These are phyloP conservation scores for Croton laevigatus DNA, from an alignment of 441 rosid species.

Conservation along the genomic window DNA sequence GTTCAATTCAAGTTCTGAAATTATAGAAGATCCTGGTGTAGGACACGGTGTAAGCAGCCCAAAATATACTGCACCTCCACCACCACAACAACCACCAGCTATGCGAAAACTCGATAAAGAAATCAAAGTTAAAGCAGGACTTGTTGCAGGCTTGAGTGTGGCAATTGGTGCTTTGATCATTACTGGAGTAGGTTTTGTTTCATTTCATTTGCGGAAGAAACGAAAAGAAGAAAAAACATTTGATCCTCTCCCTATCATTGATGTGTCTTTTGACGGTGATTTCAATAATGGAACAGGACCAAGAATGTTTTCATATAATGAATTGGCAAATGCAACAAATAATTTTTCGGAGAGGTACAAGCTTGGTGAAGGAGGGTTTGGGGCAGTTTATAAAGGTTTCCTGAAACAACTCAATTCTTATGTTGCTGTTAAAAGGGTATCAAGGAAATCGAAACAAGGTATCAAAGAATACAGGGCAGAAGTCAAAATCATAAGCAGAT, in stretches of 20 bases:
- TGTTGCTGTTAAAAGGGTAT: slow-evolving; percentile 35
- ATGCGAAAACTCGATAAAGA: not conserved
- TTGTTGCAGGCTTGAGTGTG: not conserved
- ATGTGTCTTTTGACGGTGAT: slow-evolving; percentile 10
- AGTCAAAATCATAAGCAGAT: slow-evolving; percentile 37
- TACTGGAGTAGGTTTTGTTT: not conserved
- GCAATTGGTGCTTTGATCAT: not conserved
- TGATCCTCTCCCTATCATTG: not conserved
- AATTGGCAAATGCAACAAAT: slow-evolving; percentile 30
- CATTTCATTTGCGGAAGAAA: not conserved
- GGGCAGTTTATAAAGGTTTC: slow-evolving; percentile 27
- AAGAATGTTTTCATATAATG: slow-evolving; percentile 27
- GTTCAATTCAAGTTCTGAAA: slow-evolving; percentile 30
- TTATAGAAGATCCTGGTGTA: not conserved
- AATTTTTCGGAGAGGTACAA: slow-evolving; percentile 27
- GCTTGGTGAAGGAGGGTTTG: slow-evolving; percentile 28
- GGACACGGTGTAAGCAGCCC: not conserved
- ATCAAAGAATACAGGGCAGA: slow-evolving; percentile 32
- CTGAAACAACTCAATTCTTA: slow-evolving; percentile 15
- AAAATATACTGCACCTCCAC: not conserved
- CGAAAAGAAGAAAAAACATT: not conserved
- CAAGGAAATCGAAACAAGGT: slow-evolving; percentile 31
- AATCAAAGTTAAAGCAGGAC: not conserved
- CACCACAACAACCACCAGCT: slow-evolving; percentile 17
- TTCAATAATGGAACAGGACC: slow-evolving; percentile 34